Conservation (phyloP, 2,329 filamentous ascomycete genomes). For the Plenodomus tracheiphilus region DNA sequence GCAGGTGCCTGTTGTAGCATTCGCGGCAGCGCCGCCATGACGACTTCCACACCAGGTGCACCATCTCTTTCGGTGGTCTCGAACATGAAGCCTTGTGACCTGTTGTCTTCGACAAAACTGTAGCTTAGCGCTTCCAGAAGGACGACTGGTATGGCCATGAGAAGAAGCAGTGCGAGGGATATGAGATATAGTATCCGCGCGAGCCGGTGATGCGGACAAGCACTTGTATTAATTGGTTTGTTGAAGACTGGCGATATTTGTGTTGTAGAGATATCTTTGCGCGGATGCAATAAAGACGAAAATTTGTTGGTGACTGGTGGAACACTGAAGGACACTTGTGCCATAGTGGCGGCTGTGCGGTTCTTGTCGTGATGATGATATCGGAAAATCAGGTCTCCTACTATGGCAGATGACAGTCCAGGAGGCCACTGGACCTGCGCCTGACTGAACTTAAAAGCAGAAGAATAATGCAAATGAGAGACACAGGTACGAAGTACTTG, state of each 20-base stretch:
- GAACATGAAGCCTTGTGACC: constrained; percentile 35
- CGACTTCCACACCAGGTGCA: constrained; percentile 8
- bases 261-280: constrained; percentile 3
- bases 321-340: constrained; percentile 8
- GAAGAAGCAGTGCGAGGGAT: constrained; percentile 21
- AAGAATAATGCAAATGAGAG: too few species aligned
- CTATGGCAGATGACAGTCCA: too few species aligned
- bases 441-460: too few species aligned
- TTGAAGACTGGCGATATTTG: constrained; percentile 6
- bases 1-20: constrained; percentile 31
- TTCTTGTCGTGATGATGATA: too few species aligned
- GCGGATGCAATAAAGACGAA: constrained; percentile 13
- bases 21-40: constrained; percentile 36
- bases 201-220: constrained; percentile 20
- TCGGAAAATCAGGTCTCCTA: too few species aligned
- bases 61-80: constrained; percentile 16
- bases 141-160: constrained; percentile 25
- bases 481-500: neutral
- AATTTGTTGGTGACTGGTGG: constrained; percentile 15
- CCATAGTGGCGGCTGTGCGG: neutral
- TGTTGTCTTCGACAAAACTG: constrained; percentile 39
- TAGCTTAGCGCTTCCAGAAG: constrained; percentile 35
- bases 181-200: constrained; percentile 23
- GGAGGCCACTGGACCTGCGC: too few species aligned
- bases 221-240: constrained; percentile 11